Evolutionary conservation across 2,329 filamentous ascomycete genomes (phyloP).

Genomic region (Sordariomycetes sp.): DNA sequence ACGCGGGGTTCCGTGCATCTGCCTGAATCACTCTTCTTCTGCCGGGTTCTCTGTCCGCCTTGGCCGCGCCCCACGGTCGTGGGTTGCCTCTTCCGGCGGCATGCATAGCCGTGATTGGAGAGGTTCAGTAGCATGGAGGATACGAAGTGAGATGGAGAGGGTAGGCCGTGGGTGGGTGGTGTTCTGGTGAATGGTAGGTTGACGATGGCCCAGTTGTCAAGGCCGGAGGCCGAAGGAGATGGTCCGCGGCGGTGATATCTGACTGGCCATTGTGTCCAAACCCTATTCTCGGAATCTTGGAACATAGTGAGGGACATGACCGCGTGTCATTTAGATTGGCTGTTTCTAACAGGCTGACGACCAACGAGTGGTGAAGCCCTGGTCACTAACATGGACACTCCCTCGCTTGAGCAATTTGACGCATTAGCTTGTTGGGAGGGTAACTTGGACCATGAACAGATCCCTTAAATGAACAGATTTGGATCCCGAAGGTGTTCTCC

Average conservation of each 20-base stretch:
- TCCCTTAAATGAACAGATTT: no score
- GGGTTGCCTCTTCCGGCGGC: background rate
- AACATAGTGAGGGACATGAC: no score
- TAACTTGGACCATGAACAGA: no score
- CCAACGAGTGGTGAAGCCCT: no score
- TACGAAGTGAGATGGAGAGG: background rate
- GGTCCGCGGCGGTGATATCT: background rate
- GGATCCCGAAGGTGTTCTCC: no score
- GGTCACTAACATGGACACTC: no score
- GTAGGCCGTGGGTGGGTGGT: background rate
- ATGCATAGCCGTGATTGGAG: background rate
- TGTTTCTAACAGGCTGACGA: no score
- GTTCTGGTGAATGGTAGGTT: background rate
- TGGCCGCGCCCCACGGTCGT: background rate
- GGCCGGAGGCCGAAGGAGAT: background rate
- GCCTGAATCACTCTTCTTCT: background rate
- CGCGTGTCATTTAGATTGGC: no score
- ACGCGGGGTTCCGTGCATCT: background rate
- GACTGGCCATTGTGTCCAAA: background rate
- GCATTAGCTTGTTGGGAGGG: no score
- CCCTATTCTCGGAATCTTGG: background rate
- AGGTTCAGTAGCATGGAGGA: background rate
- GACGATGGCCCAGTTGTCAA: background rate
- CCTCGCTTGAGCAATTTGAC: no score
- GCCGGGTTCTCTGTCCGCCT: background rate